phyloP scores from a whole-genome alignment of 176 grass and related monocot genomes.

The Ensete glaucum region DNA sequence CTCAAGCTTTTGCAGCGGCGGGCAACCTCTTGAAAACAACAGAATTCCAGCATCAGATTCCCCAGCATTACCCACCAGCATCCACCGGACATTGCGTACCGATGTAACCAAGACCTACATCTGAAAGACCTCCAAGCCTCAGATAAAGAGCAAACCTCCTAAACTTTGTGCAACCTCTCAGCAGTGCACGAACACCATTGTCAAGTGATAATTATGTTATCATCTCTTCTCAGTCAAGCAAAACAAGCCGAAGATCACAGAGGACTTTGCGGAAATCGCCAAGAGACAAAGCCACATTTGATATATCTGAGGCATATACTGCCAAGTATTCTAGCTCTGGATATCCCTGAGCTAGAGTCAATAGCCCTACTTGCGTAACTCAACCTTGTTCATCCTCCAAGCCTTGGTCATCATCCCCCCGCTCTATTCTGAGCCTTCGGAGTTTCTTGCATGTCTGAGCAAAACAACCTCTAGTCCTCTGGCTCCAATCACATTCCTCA shows the following conservation, averaged over 20 bases:
- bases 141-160: constrained; percentile 72
- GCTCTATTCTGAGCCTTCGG: constrained; percentile 65
- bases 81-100: constrained; percentile 63
- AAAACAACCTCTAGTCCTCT: constrained; percentile 63
- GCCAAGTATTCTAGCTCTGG: constrained; percentile 68
- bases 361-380: constrained; percentile 65
- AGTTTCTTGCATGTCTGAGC: constrained; percentile 79
- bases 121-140: constrained; percentile 81
- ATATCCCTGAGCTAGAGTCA: constrained; percentile 50
- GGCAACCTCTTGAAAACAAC: constrained; percentile 50
- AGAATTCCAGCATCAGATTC: constrained; percentile 61
- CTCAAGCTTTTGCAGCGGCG: constrained; percentile 67
- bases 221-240: constrained; percentile 54
- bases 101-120: constrained; percentile 65
- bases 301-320: constrained; percentile 82
- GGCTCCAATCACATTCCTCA: constrained; percentile 83
- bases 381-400: constrained; percentile 69
- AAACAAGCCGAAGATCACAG: constrained; percentile 81
- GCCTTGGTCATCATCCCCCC: constrained; percentile 73
- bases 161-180: constrained; percentile 66
- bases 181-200: constrained; percentile 55
- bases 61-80: constrained; percentile 75
- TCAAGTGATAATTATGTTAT: constrained; percentile 83
- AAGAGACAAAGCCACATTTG: constrained; percentile 67
- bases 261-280: constrained; percentile 75